Conservation (phyloP, 2,329 filamentous ascomycete species). For the Macroventuria anomochaeta region DNA sequence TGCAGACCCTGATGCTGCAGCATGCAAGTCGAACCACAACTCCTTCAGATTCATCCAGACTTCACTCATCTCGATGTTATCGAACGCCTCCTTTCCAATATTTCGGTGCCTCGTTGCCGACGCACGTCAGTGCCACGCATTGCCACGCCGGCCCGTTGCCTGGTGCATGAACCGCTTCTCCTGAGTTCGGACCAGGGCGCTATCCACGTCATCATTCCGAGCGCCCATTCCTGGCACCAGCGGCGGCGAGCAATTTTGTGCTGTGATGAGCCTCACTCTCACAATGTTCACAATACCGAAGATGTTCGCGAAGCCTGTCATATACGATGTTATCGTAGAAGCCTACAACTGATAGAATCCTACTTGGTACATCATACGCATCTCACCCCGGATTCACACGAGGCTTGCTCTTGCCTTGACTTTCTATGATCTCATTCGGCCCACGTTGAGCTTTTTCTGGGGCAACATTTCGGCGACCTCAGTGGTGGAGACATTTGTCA, state of each 20-base stretch:
- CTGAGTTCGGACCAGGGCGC: conserved; percentile 25
- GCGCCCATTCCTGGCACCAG: conserved; percentile 12
- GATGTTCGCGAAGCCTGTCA: not conserved
- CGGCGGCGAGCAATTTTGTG: conserved; percentile 10
- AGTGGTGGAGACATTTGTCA: conserved; percentile 4
- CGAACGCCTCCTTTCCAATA: not conserved
- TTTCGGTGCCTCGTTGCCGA: not conserved
- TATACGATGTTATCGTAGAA: not conserved
- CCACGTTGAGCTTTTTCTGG: conserved; percentile 11
- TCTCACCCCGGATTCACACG: conserved; percentile 4
- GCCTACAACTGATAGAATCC: not conserved
- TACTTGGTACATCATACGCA: not conserved
- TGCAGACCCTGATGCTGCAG: not conserved
- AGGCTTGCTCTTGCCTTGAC: not conserved
- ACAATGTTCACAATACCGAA: not conserved
- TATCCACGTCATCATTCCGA: conserved; percentile 29
- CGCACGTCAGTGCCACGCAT: conserved; percentile 19
- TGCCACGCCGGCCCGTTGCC: conserved; percentile 10
- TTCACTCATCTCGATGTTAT: not conserved
- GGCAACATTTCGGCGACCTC: conserved; percentile 1
- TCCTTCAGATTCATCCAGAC: not conserved
- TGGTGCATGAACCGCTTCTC: conserved; percentile 24
- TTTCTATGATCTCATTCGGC: conserved; percentile 7
- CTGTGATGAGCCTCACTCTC: conserved; percentile 7
- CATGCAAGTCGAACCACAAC: not conserved